A percentile compares a stretch with the other conserved stretches of the same genome.
Evolutionary conservation across 2,329 filamentous ascomycete species (phyloP).

Genomic region (Sclerotinia trifoliorum): DNA sequence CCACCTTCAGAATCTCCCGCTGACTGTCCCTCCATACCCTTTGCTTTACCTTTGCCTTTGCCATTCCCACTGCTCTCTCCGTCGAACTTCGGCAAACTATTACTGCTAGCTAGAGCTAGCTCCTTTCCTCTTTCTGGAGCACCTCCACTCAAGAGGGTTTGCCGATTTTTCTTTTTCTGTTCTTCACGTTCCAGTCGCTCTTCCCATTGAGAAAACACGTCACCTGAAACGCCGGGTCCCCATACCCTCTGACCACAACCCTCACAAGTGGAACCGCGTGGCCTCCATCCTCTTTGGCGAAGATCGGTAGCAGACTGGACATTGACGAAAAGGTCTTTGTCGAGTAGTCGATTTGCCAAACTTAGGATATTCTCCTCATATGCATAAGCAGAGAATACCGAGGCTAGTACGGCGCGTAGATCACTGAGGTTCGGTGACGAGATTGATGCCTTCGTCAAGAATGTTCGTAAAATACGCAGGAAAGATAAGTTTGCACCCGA

Average conservation of each 20-base stretch:
- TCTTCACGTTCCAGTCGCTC: conserved; percentile 53
- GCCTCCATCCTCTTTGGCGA: conserved; percentile 84
- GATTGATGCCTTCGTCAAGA: conserved; percentile 77
- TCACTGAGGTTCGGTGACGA: conserved; percentile 85
- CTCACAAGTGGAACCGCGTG: conserved; percentile 82
- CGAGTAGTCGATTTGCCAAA: conserved; percentile 81
- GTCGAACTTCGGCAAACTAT: conserved; percentile 32
- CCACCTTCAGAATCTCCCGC: conserved; percentile 41
- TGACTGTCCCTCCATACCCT: conserved; percentile 41
- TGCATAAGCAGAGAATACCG: conserved; percentile 92
- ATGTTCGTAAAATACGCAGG: conserved; percentile 82
- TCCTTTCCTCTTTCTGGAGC: conserved; percentile 42
- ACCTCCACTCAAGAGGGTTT: conserved; percentile 38
- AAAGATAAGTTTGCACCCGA: conserved; percentile 66
- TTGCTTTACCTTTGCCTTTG: conserved; percentile 39
- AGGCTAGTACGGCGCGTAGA: conserved; percentile 77
- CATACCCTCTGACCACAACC: conserved; percentile 79
- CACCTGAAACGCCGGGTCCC: conserved; percentile 79
- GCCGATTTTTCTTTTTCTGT: conserved; percentile 41
- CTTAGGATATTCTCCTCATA: conserved; percentile 89
- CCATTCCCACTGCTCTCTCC: conserved; percentile 30
- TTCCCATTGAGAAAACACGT: conserved; percentile 82
- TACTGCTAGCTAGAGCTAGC: conserved; percentile 42
- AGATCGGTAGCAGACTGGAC: conserved; percentile 73
- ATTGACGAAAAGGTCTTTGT: conserved; percentile 83